Evolutionary conservation across 129 eudicot genomes (phyloP).

Genomic region (Escallonia rubra): DNA sequence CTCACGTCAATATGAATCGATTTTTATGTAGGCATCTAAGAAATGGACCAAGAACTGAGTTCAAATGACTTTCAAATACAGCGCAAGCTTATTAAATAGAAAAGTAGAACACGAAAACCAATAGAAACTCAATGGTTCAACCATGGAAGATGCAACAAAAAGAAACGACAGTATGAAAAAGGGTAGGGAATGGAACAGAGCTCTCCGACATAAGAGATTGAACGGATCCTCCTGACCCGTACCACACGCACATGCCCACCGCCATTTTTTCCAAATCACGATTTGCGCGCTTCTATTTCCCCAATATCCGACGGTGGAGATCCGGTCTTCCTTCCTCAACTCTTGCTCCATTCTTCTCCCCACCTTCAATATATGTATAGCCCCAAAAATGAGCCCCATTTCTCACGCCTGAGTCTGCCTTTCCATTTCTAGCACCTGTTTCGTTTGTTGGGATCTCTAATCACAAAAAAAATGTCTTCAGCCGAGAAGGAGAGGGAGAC

Average conservation of each 20-base stretch:
- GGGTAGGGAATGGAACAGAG: not conserved
- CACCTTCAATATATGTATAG: slow-evolving; percentile 7
- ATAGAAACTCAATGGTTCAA: too few species aligned
- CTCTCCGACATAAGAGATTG: too few species aligned
- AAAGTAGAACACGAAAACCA: too few species aligned
- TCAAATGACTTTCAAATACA: too few species aligned
- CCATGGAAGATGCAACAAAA: not conserved
- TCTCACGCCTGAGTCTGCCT: slow-evolving; percentile 2
- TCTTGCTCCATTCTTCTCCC: slow-evolving; percentile 24
- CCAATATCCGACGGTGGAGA: slow-evolving; percentile 42
- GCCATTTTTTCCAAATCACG: slow-evolving; percentile 25
- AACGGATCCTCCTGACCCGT: too few species aligned
- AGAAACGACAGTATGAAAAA: not conserved
- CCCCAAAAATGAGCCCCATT: slow-evolving; percentile 6
- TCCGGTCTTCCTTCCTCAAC: slow-evolving; percentile 27
- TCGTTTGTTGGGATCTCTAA: not conserved
- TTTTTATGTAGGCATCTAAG: too few species aligned
- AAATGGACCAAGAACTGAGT: too few species aligned
- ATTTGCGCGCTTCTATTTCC: slow-evolving; percentile 20
- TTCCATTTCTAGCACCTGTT: not conserved
- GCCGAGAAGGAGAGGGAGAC: slow-evolving; percentile 82
- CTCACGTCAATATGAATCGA: too few species aligned
- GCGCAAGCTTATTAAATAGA: too few species aligned
- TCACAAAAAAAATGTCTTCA: slow-evolving; percentile 41
- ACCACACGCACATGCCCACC: too few species aligned